Conservation (phyloP, 192 early-diverging fungal species). For the Gaertneriomyces semiglobifer region DNA sequence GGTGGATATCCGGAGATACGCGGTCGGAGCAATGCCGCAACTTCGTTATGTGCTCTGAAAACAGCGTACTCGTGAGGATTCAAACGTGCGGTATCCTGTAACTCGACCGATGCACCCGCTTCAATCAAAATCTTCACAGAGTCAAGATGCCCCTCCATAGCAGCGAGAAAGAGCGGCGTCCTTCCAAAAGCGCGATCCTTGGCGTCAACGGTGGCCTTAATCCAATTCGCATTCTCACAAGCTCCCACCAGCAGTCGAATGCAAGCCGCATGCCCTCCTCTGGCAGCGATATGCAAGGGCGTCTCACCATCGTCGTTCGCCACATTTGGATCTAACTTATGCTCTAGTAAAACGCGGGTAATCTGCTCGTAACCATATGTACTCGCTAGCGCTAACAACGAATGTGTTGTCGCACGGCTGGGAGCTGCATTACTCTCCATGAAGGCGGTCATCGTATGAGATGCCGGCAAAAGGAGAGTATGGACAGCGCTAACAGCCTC, state of each 20-base stretch:
- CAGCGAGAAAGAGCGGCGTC: conserved; percentile 60
- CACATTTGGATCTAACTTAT: conserved; percentile 50
- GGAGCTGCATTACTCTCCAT: not conserved
- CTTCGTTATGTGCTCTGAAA: conserved; percentile 52
- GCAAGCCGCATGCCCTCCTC: conserved; percentile 52
- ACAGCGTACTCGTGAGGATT: conserved; percentile 60
- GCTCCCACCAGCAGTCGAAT: conserved; percentile 45
- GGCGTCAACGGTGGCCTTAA: conserved; percentile 42
- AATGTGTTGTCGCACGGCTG: not conserved
- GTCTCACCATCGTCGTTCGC: conserved; percentile 39
- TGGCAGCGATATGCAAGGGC: conserved; percentile 51
- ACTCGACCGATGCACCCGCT: conserved; percentile 48
- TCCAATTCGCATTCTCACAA: conserved; percentile 19
- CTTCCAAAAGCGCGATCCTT: conserved; percentile 57
- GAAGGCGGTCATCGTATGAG: conserved; percentile 3
- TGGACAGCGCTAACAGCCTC: not conserved
- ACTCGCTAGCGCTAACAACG: conserved; percentile 29
- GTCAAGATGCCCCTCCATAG: conserved; percentile 57
- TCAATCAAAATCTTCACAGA: conserved; percentile 50
- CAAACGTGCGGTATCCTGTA: conserved; percentile 49
- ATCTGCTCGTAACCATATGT: conserved; percentile 44
- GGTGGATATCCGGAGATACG: conserved; percentile 23
- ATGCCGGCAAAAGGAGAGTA: not conserved
- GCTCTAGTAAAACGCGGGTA: conserved; percentile 49
- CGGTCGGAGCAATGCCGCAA: conserved; percentile 49